Evolutionary conservation across 257 asterid genomes (phyloP), one percentile per base, ranked within the genome.

Genomic region (Solanum corneliomulleri): DNA sequence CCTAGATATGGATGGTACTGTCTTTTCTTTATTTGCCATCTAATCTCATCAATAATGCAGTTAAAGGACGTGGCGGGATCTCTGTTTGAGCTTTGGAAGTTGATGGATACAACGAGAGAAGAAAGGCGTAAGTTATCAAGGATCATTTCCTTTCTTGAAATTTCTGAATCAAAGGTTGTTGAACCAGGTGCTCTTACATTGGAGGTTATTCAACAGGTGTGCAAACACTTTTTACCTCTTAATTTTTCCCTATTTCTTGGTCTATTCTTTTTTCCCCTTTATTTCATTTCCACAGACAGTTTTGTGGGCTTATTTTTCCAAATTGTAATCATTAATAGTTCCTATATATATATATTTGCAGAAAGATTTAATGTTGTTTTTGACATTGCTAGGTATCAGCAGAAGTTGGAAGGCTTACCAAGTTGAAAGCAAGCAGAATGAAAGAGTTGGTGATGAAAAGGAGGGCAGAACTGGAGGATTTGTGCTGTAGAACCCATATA

Each of bases 381-480:
- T 21, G 35, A 69, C 58, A 83, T 85, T 78, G 87, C 89, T 87
- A 96, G 98, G 92, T 89, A 49, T 89, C 95, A 23, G 90, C 92
- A 9, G 99, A 97, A 94, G 96, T 97, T 83, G 98, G 94, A 92
- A 94, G 96, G 93, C 98, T 97, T 44, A 91, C 92, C 31, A 94
- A 93, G 86, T 89, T 94, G 89, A 97, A 97, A 89, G 94, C 98
- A 69, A 94, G 98, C 89, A 94, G 98, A 94, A 89, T 97, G 98
- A 97, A 97, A 90, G 99, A 97, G 88, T 93, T 97, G 85, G 96
- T 97, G 60, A 90, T 90, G 94, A 97, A 94, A 90, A 95, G 89
- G 93, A 92, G 98, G 89, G 93, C 92, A 29, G 99, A 97, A 88
- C 88, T 97, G 77, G 99, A 97, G 88, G 98, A 97, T 87, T 86